These are phyloP conservation scores for Hebeloma cylindrosporum DNA, from an alignment of 768 basidiomycete genomes.

Conservation along the genomic window DNA sequence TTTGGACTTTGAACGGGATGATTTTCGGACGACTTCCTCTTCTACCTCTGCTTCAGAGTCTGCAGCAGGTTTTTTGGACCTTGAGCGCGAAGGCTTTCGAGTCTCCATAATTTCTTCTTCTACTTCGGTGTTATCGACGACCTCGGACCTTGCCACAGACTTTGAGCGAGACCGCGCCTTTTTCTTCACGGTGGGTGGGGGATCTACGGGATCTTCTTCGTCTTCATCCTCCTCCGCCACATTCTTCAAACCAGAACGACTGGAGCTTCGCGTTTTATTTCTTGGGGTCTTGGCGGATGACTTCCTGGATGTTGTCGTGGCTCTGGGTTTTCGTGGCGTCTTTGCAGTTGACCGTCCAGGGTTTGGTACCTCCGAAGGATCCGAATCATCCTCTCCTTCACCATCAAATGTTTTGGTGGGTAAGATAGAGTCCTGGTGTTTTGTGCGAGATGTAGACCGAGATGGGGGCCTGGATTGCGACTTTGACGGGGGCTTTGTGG, in stretches of 20 bases:
- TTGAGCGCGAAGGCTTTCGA: constrained; percentile 26
- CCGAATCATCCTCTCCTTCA: constrained; percentile 30
- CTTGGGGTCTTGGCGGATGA: constrained; percentile 22
- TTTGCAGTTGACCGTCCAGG: constrained; percentile 16
- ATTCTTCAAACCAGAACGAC: constrained; percentile 22
- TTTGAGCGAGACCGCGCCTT: constrained; percentile 27
- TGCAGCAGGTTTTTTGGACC: constrained; percentile 22
- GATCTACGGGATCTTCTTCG: constrained; percentile 14
- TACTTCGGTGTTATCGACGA: constrained; percentile 9
- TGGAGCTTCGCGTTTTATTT: constrained; percentile 21
- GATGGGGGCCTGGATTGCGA: constrained; percentile 31
- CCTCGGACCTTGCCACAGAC: constrained; percentile 17
- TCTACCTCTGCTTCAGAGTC: constrained; percentile 22
- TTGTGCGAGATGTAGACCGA: constrained; percentile 29
- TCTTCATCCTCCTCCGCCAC: constrained; percentile 25
- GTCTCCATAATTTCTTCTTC: constrained; percentile 13
- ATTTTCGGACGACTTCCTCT: constrained; percentile 16
- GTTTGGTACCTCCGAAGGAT: constrained; percentile 15
- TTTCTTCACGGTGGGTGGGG: constrained; percentile 12
- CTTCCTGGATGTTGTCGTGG: constrained; percentile 20
- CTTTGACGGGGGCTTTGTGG: constrained; percentile 31
- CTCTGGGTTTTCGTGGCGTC: constrained; percentile 24
- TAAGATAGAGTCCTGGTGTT: constrained; percentile 35
- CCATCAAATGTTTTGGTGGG: constrained; percentile 44
- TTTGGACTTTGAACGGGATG: constrained; percentile 20